These are phyloP conservation scores for Pseudogymnoascus sp. DNA, from an alignment of 2,329 filamentous ascomycete genomes.

Conservation along the genomic window DNA sequence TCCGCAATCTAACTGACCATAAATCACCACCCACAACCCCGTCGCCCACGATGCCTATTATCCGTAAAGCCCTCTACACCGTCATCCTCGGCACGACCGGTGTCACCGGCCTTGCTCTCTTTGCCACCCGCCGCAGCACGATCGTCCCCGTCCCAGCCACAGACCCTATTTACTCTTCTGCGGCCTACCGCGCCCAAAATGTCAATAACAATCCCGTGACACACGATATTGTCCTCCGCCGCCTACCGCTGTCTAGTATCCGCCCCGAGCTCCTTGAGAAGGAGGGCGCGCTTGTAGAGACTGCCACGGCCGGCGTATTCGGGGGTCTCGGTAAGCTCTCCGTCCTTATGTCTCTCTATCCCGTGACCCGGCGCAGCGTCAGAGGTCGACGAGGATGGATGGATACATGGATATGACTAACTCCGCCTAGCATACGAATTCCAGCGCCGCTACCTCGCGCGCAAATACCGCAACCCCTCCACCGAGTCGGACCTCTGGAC, in stretches of 20 bases:
- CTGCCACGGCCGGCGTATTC: slow-evolving; percentile 62
- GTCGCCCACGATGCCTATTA: not conserved
- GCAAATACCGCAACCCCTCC: slow-evolving; percentile 48
- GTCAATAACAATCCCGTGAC: slow-evolving; percentile 52
- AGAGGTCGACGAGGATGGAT: not conserved
- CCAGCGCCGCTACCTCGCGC: slow-evolving; percentile 50
- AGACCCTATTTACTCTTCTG: slow-evolving; percentile 53
- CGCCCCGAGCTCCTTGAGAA: slow-evolving; percentile 56
- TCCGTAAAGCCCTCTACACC: slow-evolving; percentile 14
- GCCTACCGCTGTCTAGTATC: slow-evolving; percentile 54
- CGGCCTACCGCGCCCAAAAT: slow-evolving; percentile 51
- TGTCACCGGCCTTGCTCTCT: slow-evolving; percentile 17
- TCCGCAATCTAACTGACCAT: not conserved
- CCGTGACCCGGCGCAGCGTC: slow-evolving; percentile 6
- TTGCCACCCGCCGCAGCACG: slow-evolving; percentile 16
- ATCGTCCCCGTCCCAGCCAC: slow-evolving; percentile 47
- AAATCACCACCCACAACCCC: not conserved
- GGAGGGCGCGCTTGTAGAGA: slow-evolving; percentile 51
- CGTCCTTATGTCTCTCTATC: slow-evolving; percentile 1
- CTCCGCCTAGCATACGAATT: slow-evolving; percentile 42
- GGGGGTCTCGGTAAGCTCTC: slow-evolving; percentile 47
- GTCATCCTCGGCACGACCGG: slow-evolving; percentile 17
- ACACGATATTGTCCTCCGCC: slow-evolving; percentile 56
- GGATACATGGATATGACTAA: not conserved
- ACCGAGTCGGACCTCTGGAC: slow-evolving; percentile 56